phyloP scores from a whole-genome alignment of 495 filamentous ascomycete species.

The Penicillium antarcticum region DNA sequence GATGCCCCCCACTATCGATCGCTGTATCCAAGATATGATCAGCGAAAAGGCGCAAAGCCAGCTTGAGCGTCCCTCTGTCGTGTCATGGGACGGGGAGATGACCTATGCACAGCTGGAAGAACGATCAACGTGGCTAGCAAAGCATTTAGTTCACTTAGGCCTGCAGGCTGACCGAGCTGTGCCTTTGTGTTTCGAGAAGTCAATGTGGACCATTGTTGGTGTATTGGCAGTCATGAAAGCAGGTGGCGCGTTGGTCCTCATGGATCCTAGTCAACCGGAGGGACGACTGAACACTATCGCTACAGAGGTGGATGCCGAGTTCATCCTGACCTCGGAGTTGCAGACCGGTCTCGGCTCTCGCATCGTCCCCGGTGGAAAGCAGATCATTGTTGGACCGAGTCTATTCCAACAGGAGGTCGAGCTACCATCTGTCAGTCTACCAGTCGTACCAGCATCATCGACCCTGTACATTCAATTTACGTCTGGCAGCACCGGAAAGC shows the following conservation, averaged over 20 bases:
- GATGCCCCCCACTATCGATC: neutral
- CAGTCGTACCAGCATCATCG: neutral
- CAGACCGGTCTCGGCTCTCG: neutral
- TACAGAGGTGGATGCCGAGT: conserved; percentile 9
- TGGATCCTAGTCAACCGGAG: conserved; percentile 36
- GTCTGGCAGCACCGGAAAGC: conserved; percentile 37
- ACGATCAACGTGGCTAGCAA: neutral
- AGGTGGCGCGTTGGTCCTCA: conserved; percentile 37
- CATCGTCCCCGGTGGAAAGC: neutral
- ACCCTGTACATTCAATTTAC: conserved; percentile 28
- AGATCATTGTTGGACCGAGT: neutral
- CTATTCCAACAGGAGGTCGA: neutral
- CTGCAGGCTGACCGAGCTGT: conserved; percentile 10
- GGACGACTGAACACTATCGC: conserved; percentile 26
- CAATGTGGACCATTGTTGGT: conserved; percentile 36
- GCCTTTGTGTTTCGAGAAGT: conserved; percentile 45
- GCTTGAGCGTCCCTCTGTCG: neutral
- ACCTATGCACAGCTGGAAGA: neutral
- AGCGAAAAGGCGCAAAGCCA: neutral
- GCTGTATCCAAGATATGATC: neutral
- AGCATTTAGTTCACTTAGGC: neutral
- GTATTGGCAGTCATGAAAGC: conserved; percentile 45
- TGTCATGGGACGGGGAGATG: conserved; percentile 3
- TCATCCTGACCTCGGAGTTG: conserved; percentile 14
- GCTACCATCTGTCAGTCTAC: neutral